Evolutionary conservation across 1,284 basidiomycete species (phyloP), one percentile per base, ranked within the genome.

Genomic region (Coniophora puteana): DNA sequence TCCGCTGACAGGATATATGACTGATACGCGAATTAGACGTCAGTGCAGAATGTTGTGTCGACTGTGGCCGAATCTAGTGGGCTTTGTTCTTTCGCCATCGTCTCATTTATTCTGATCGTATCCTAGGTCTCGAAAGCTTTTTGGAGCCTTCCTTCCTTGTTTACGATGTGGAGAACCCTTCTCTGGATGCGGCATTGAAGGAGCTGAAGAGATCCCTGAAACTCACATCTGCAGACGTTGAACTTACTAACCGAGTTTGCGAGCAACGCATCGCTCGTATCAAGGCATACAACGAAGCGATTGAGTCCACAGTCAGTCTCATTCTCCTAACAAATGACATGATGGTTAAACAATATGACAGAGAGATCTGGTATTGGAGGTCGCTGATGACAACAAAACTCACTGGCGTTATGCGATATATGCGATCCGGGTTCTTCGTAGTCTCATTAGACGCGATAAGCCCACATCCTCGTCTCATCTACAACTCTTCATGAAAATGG

Each of bases 391-490:
- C n/a, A 47, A 71, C 3, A 60, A 66, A 14, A 87, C 86, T 11
- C 89, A 95, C 60, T 94, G 92, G 92, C 76, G 83, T 41, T 96
- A 93, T 61, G 70, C 74, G 2, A 83, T 92, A 33, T 78, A 81
- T 24, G 86, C 89, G 1, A 69, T 83, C 16, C 72, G 89, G 38
- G 80, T 83, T 59, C 67, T 95, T 12, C 76, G 87, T 28, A 78
- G 82, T 1, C 67, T 94, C 21, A 70, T 90, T 27, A 74, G 92
- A 14, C 76, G 85, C 8, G 93, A 96, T 58, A 63, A 65, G 14
- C 81, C 89, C 1, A 64, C 81, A 23, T 71, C 74, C 33, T 51
- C 74, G 0, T 54, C 62, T 13, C 78, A 81, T 45, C 62, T 80
- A 32, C 59, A 63, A 25, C 83, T 72, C 50, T 75, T 88, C 53